Evolutionary conservation across 129 eudicot genomes (phyloP), one percentile per base, ranked within the genome.

Genomic region (Chrysanthemum makinoi): DNA sequence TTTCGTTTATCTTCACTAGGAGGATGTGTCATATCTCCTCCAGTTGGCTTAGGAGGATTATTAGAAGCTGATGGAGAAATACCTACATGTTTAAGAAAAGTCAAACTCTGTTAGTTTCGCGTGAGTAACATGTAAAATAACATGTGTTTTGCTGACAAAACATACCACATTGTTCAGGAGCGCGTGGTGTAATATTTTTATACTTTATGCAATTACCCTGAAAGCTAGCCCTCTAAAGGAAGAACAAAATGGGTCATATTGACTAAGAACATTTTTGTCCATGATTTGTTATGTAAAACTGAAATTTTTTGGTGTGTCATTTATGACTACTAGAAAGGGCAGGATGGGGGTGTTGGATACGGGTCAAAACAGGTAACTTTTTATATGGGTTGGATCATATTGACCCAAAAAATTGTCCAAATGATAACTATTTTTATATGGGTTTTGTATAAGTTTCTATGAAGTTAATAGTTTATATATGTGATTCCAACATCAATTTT

Each of bases 201-300:
- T 88, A 84, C 70, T 72, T 77, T 79, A 87, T 84, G 90, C 99
- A 95, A 62, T 95, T 95, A 47, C 97, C 99, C 65, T 77, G 91
- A 83, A 95, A 95, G 81, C 96, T 95, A 13, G 77, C 48, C 66
- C 99, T 94, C 87, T 55, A 81, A 52, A 3, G n/a, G 4, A 39
- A 65, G 53, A 43, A 54, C 48, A 9, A 50, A 62, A 53, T 1
- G 44, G 44, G 44, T 35, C 44, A 35, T 2, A 35, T 33, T 33
- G 39, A 26, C 30, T 4, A n/a, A n/a, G 4, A 30, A 30, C 35
- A 30, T 30, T 30, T 30, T 3, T 30, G 35, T 30, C 35, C 5
- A 30, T 30, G 35, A 30, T 30, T 30, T 30, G 35, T 4, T 30
- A 30, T 30, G 35, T 30, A 30, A 30, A 30, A 30, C 35, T 30